phyloP scores from a whole-genome alignment of 116 monocot genomes.

The Trichopus zeylanicus region DNA sequence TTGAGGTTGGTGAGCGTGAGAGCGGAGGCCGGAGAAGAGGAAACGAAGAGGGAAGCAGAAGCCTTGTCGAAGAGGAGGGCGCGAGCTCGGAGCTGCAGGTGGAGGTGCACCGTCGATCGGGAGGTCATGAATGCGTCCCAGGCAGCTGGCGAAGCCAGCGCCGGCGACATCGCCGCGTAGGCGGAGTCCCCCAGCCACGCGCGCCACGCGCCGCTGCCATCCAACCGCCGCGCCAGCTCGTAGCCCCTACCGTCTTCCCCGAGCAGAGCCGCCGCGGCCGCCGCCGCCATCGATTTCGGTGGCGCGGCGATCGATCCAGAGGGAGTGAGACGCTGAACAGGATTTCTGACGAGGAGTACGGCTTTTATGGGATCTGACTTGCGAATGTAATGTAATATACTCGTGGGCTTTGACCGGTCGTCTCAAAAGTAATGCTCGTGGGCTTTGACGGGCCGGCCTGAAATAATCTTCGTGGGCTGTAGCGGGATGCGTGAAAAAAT shows the following conservation, averaged over 20 bases:
- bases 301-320: not conserved
- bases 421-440: no score
- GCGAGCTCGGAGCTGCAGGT: constrained; percentile 78
- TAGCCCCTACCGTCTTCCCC: constrained; percentile 86
- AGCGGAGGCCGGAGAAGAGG: not conserved
- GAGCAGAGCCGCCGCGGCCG: constrained; percentile 29
- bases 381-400: not conserved
- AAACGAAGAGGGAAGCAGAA: constrained; percentile 47
- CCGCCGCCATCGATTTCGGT: not conserved
- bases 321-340: not conserved
- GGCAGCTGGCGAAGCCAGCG: constrained; percentile 58
- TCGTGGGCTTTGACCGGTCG: no score
- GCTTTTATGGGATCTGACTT: no score
- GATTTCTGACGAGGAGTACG: not conserved
- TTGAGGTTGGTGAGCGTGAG: constrained; percentile 37
- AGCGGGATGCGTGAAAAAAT: no score
- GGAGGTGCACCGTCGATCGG: constrained; percentile 20
- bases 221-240: constrained; percentile 78
- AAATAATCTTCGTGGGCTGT: no score
- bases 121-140: constrained; percentile 81
- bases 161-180: constrained; percentile 50
- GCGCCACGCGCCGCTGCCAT: constrained; percentile 77
- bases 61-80: constrained; percentile 94
- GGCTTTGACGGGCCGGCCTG: no score
- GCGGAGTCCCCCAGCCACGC: constrained; percentile 81